Percentiles rank a stretch among this genome's conserved stretches.
Conservation (phyloP, 1,139 yeast genomes). For the Hansenula sp. region DNA sequence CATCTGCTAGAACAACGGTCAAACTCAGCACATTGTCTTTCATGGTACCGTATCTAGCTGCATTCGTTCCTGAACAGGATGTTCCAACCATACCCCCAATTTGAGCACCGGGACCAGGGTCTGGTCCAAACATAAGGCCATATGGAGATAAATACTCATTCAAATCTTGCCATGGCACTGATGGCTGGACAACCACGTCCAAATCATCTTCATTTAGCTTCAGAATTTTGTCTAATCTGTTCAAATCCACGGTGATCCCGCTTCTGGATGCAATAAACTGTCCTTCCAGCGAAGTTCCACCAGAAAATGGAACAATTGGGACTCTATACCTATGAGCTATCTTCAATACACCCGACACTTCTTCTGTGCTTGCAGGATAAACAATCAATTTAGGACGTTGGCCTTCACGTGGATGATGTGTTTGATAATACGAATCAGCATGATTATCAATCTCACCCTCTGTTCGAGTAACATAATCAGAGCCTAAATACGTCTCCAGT, state of each 20-base stretch:
- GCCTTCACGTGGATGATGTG: conserved; percentile 40
- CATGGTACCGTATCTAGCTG: conserved; percentile 68
- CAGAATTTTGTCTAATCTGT: conserved; percentile 49
- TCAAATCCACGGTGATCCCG: conserved; percentile 58
- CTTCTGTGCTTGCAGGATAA: conserved; percentile 59
- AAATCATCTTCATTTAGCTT: conserved; percentile 52
- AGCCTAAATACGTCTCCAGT: conserved; percentile 38
- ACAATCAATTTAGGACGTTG: conserved; percentile 63
- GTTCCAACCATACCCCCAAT: conserved; percentile 71
- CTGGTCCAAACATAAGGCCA: conserved; percentile 52
- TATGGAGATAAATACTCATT: conserved; percentile 40
- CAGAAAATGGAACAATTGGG: conserved; percentile 76
- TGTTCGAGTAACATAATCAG: conserved; percentile 30
- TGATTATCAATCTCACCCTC: conserved; percentile 30
- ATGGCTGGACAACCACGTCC: conserved; percentile 67
- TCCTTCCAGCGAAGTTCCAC: conserved; percentile 82
- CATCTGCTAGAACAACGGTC: conserved; percentile 69
- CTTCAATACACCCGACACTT: conserved; percentile 61
- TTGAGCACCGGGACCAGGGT: conserved; percentile 76
- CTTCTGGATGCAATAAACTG: conserved; percentile 74
- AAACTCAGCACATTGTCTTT: conserved; percentile 56
- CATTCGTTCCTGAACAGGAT: conserved; percentile 72
- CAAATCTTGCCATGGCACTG: conserved; percentile 66
- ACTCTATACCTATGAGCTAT: conserved; percentile 59
- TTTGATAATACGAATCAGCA: conserved; percentile 23